Conservation (phyloP, 345 rosid species). For the Euphorbia pulcherrima region DNA sequence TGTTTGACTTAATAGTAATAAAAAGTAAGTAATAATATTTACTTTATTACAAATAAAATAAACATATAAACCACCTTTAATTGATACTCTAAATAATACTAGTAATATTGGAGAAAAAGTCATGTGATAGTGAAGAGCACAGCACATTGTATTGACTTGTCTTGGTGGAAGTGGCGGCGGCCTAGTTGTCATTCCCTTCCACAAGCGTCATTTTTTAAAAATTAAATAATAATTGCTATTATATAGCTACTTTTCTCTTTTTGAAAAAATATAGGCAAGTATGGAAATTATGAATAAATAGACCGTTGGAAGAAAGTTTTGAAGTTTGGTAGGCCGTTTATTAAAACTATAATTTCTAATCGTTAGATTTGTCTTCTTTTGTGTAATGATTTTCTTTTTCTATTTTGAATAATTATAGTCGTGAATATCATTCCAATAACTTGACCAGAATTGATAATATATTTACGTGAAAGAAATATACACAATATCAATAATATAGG, state of each 20-base stretch:
- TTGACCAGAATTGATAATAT: too few species aligned
- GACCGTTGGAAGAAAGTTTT: not conserved
- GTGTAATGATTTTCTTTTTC: slow-evolving; percentile 3
- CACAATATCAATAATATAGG: too few species aligned
- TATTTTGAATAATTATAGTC: slow-evolving; percentile 1
- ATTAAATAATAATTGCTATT: too few species aligned
- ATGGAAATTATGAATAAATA: not conserved
- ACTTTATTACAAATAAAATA: too few species aligned
- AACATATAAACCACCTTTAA: too few species aligned
- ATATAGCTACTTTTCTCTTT: not conserved
- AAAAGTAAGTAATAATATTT: too few species aligned
- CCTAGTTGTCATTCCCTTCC: slow-evolving; percentile 3
- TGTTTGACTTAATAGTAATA: too few species aligned
- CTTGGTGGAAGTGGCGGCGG: not conserved
- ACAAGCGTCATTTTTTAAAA: too few species aligned
- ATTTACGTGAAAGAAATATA: too few species aligned
- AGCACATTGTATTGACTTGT: not conserved
- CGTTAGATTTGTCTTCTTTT: slow-evolving; percentile 10
- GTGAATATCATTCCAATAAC: not conserved
- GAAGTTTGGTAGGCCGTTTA: slow-evolving; percentile 10
- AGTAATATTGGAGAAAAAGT: not conserved
- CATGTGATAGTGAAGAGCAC: not conserved
- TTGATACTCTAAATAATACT: too few species aligned
- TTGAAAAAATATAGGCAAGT: not conserved
- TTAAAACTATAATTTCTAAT: not conserved